Evolutionary conservation across 306 rosid species (phyloP).

Genomic region (Alnus rubra): DNA sequence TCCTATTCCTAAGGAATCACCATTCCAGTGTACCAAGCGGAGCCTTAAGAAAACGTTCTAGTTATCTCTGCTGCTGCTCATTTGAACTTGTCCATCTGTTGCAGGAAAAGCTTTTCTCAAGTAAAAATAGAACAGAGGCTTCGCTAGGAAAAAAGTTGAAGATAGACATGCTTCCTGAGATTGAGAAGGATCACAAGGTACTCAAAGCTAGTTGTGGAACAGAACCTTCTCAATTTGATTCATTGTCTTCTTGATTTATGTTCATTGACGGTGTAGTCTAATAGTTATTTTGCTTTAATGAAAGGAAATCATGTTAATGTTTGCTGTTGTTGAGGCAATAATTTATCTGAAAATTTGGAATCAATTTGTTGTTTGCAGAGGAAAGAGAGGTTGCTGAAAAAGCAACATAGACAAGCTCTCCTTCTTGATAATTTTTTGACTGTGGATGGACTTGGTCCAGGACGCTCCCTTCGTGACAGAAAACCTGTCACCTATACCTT

Average conservation of each 20-base stretch:
- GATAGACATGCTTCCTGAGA: conserved; percentile 96
- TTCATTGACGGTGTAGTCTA: conserved; percentile 19
- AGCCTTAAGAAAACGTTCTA: background rate
- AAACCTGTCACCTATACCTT: conserved; percentile 97
- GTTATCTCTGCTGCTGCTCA: conserved; percentile 18
- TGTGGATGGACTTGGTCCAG: conserved; percentile 84
- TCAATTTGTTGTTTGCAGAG: conserved; percentile 49
- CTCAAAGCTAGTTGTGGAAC: conserved; percentile 10
- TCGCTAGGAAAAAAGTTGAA: conserved; percentile 88
- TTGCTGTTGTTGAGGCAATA: conserved; percentile 1
- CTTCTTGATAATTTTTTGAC: conserved; percentile 82
- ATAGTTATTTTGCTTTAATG: background rate
- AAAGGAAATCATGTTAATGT: background rate
- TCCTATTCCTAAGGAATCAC: too few species aligned
- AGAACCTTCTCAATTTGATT: background rate
- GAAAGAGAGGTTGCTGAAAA: conserved; percentile 90
- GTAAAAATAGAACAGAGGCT: conserved; percentile 86
- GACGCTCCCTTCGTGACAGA: conserved; percentile 98
- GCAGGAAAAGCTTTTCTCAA: conserved; percentile 93
- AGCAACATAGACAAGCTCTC: conserved; percentile 95
- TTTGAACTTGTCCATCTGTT: conserved; percentile 34
- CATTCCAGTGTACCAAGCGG: too few species aligned
- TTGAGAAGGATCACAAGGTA: conserved; percentile 99
- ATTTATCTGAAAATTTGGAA: conserved; percentile 16
- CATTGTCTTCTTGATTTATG: conserved; percentile 14